Percentiles rank a stretch among this genome's conserved stretches.
Conservation (phyloP, 345 rosid species). For the Populus deltoides region DNA sequence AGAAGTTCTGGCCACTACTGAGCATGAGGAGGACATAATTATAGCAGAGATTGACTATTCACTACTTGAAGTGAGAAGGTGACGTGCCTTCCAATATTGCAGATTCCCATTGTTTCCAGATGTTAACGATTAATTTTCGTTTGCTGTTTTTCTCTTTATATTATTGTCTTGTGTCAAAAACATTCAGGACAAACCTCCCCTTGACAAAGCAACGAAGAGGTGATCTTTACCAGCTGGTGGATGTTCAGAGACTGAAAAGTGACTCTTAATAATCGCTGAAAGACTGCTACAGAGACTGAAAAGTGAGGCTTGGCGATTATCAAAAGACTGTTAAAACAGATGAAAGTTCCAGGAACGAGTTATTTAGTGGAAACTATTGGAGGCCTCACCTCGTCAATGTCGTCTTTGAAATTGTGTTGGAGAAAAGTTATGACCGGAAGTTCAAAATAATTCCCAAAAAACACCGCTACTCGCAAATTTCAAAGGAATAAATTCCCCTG, state of each 20-base stretch:
- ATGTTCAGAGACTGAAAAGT: conserved; percentile 47
- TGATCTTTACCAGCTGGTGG: conserved; percentile 84
- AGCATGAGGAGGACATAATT: conserved; percentile 70
- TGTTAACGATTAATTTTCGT: not conserved
- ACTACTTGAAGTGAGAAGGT: conserved; percentile 73
- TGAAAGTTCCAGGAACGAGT: not conserved
- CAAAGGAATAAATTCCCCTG: too few relatives aligned
- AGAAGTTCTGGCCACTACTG: conserved; percentile 81
- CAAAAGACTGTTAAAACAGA: not conserved
- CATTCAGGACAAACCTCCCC: conserved; percentile 66
- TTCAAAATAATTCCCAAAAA: not conserved
- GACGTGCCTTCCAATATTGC: conserved; percentile 1
- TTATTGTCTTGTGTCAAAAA: conserved; percentile 2
- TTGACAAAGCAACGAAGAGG: conserved; percentile 65
- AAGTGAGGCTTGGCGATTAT: too few relatives aligned
- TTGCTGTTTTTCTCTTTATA: not conserved
- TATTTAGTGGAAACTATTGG: not conserved
- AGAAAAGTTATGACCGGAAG: not conserved
- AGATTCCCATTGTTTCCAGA: not conserved
- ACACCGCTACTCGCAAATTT: too few relatives aligned
- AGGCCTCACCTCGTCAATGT: not conserved
- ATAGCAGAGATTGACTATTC: conserved; percentile 85
- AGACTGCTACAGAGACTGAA: not conserved
- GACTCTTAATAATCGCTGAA: not conserved
- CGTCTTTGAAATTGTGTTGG: not conserved